A percentile compares a stretch with the other conserved stretches of the same genome.
These are phyloP conservation scores for Phytophthora pistaciae DNA, from an alignment of 352 stramenopile genomes.

Conservation along the genomic window DNA sequence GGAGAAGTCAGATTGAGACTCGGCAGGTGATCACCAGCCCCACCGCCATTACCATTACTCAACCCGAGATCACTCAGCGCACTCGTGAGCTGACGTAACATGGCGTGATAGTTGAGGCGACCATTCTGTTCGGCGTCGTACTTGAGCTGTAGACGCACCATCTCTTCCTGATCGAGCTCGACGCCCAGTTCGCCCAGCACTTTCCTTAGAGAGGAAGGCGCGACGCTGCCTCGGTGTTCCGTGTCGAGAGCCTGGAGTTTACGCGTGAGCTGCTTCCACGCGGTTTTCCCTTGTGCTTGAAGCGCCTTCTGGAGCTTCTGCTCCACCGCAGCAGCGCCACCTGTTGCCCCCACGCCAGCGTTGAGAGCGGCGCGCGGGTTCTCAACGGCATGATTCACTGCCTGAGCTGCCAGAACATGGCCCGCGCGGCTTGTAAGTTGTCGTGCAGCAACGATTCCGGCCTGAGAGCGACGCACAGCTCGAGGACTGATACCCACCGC, in stretches of 20 bases:
- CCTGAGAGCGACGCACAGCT: slow-evolving; percentile 38
- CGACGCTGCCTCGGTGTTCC: slow-evolving; percentile 58
- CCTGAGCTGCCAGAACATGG: slow-evolving; percentile 50
- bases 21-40: slow-evolving; percentile 28
- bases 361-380: slow-evolving; percentile 43
- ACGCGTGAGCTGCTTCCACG: slow-evolving; percentile 67
- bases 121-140: slow-evolving; percentile 83
- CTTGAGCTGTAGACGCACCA: slow-evolving; percentile 76
- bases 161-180: slow-evolving; percentile 63
- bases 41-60: slow-evolving; percentile 4
- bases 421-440: slow-evolving; percentile 42
- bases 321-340: slow-evolving; percentile 56
- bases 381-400: slow-evolving; percentile 37
- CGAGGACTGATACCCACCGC: slow-evolving; percentile 73
- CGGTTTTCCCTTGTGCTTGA: slow-evolving; percentile 51
- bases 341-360: slow-evolving; percentile 31
- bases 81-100: slow-evolving; percentile 71
- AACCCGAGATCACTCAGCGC: slow-evolving; percentile 48
- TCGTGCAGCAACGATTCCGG: slow-evolving; percentile 22
- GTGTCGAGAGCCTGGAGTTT: slow-evolving; percentile 74
- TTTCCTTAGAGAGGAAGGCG: slow-evolving; percentile 61
- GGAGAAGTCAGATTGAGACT: slow-evolving; percentile 35
- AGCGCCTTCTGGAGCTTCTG: slow-evolving; percentile 72
- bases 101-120: slow-evolving; percentile 69
- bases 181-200: slow-evolving; percentile 68